Evolutionary conservation across 495 filamentous ascomycete species (phyloP), one percentile per base, ranked within the genome.

Genomic region (Penicillium odoratum): DNA sequence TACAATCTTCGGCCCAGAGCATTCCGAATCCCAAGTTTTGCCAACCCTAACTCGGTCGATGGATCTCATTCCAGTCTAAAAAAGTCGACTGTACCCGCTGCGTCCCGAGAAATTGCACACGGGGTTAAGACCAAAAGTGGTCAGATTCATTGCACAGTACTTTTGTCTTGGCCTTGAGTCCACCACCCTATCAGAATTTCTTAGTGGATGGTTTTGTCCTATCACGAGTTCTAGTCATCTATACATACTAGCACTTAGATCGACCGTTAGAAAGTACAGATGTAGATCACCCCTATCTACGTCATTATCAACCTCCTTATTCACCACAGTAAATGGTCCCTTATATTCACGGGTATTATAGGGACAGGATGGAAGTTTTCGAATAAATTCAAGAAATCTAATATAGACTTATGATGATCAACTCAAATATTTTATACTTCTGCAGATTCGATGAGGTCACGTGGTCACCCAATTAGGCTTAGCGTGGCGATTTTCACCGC

Each of bases 81-180:
- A 10, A 48, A 29, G 26, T 28, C 21, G 21, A 47, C 28, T 7
- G 46, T 48, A 48, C 46, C 65, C 65, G 62, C 65, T 51, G 62
- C 40, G 44, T 68, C 65, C 65, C 65, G 65, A 65, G 61, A 64
- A 60, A 56, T 62, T 36, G 53, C 55, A 59, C 64, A 59, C 43
- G 52, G 52, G 28, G 46, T 16, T 40, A 4, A 40, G 16, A 40
- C 13, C 38, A n/a, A 7, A 7, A 16, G 38, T 40, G 38, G 38
- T 40, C 38, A 40, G 38, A 40, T 40, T n/a, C 38, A 40, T n/a
- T 40, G 15, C 4, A 3, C 10, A 5, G 38, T 40, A 40, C 38
- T 40, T 40, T 40, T 40, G 38, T 16, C 46, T n/a, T 26, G 2
- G 26, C 11, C 15, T 31, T 31, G 15, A 9, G 11, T 13, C 16